phyloP scores from a whole-genome alignment of 352 stramenopile species.

The Pythium aristosporum region DNA sequence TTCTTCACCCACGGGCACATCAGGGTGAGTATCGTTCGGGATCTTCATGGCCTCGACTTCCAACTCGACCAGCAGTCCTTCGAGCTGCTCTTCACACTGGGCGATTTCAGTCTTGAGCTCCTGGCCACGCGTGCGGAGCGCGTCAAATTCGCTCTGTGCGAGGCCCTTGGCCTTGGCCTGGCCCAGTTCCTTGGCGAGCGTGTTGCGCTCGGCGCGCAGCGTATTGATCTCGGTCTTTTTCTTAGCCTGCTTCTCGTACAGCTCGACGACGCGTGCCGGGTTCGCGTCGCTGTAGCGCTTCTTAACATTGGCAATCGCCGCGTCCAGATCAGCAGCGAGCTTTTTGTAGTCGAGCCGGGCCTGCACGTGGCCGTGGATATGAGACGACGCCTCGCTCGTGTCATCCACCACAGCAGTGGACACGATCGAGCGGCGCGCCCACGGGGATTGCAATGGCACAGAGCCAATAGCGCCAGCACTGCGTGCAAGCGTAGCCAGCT shows the following conservation, averaged over 20 bases:
- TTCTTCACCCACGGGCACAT: conserved; percentile 62
- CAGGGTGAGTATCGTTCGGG: conserved; percentile 73
- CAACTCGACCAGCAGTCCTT: conserved; percentile 42
- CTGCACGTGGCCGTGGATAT: conserved; percentile 60
- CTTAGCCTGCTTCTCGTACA: conserved; percentile 63
- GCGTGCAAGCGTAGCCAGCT: neutral
- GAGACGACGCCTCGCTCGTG: conserved; percentile 29
- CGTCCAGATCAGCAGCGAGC: conserved; percentile 55
- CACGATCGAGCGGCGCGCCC: conserved; percentile 23
- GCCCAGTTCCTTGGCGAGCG: conserved; percentile 59
- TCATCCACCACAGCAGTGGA: conserved; percentile 28
- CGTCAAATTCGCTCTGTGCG: conserved; percentile 37
- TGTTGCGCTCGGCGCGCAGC: conserved; percentile 66
- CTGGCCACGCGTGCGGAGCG: conserved; percentile 40
- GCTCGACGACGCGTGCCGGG: conserved; percentile 52
- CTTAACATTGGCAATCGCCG: conserved; percentile 50
- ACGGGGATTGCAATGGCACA: neutral
- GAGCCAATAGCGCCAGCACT: neutral
- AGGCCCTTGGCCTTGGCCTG: conserved; percentile 40
- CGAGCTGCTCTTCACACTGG: conserved; percentile 40
- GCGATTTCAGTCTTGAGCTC: conserved; percentile 59
- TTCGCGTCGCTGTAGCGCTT: conserved; percentile 71
- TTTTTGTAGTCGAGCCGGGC: conserved; percentile 78
- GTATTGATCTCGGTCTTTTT: conserved; percentile 56
- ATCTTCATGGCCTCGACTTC: conserved; percentile 74